A percentile compares a stretch with the other conserved stretches of the same genome.
These are phyloP conservation scores for Exophiala sp. DNA, from an alignment of 2,329 filamentous ascomycete species.

Conservation along the genomic window DNA sequence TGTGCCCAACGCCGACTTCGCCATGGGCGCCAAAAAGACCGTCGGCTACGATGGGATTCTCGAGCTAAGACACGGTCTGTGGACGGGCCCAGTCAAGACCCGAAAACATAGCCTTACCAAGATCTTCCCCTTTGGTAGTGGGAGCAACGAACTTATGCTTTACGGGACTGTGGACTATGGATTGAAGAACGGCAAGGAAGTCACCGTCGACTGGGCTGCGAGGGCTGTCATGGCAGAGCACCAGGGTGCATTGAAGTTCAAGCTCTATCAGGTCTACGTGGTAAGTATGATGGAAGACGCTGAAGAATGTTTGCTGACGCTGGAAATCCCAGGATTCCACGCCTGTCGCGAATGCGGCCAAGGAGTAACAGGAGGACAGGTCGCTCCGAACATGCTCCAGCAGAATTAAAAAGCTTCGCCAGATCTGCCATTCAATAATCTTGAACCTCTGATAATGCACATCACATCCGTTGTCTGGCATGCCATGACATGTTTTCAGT, in stretches of 20 bases:
- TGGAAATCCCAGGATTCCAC: background rate
- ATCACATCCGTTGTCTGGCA: no score
- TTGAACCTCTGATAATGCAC: background rate
- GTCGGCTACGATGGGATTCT: slow-evolving; percentile 50
- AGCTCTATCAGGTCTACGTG: slow-evolving; percentile 32
- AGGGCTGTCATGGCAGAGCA: slow-evolving; percentile 28
- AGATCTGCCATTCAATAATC: background rate
- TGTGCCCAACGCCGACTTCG: slow-evolving; percentile 47
- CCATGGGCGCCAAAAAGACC: slow-evolving; percentile 51
- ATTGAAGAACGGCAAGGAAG: slow-evolving; percentile 49
- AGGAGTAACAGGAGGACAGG: background rate
- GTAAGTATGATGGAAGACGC: slow-evolving; percentile 4
- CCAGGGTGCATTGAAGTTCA: slow-evolving; percentile 25
- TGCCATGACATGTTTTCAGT: background rate
- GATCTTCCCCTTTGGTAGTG: slow-evolving; percentile 50
- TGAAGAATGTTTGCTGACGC: background rate
- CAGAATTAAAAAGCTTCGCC: background rate
- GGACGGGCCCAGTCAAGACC: slow-evolving; percentile 48
- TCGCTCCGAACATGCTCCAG: background rate
- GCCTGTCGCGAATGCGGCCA: background rate
- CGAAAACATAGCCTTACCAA: slow-evolving; percentile 32
- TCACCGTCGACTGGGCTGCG: slow-evolving; percentile 53
- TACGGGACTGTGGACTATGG: slow-evolving; percentile 52
- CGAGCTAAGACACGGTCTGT: slow-evolving; percentile 49
- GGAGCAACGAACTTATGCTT: slow-evolving; percentile 51